Base-by-base conservation (phyloP, 768 basidiomycete genomes). In the Suillus discolor region DNA sequence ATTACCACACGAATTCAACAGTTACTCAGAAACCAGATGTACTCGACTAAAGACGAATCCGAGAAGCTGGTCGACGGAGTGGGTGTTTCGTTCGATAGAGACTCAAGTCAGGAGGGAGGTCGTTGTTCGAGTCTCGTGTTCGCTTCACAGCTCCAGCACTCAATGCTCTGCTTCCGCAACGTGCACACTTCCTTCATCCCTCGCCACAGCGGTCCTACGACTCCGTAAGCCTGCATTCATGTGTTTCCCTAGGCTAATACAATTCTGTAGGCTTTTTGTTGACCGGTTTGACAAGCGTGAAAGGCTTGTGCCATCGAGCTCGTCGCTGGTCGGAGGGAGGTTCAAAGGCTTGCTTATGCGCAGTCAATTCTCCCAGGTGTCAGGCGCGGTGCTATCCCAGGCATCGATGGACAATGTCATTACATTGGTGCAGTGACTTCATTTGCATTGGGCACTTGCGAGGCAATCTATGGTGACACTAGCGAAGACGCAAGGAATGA, bases 401-500 rank as follows among this genome's bases (percentile, higher is more conserved):
- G 78, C 84, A 67, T 85, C 87, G 49, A 80, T 85, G 62, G 87
- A 88, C 66, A 77, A 78, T 47, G 77, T 76, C 68, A 72, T 76
- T 72, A 31, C 31, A 31, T 31, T 31, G 28, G 62, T 60, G 47
- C 65, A 12, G 62, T 67, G 6, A 61, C 68, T 15, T 57, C 73
- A 16, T 65, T 74, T 13, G 39, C 80, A 23, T 64, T 74, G 1
- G 57, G 71, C 45, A 78, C 78, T 61, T 69, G 72, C 23, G 85
- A 90, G 62, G 79, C 88, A 25, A 74, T 90, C 4, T 47, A 96
- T 72, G 96, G 96, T 15, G 92, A 92, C 64, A 70, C 80, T n/a
- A 74, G 82, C 4, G 86, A 92, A 70, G 97, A 99, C 73, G 86
- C 87, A 23, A 94, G 94, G 39, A 96, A 97, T 71, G 97, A 99